Base-by-base conservation (phyloP, 1,284 basidiomycete genomes). In the Ceratobasidium theobromae region DNA sequence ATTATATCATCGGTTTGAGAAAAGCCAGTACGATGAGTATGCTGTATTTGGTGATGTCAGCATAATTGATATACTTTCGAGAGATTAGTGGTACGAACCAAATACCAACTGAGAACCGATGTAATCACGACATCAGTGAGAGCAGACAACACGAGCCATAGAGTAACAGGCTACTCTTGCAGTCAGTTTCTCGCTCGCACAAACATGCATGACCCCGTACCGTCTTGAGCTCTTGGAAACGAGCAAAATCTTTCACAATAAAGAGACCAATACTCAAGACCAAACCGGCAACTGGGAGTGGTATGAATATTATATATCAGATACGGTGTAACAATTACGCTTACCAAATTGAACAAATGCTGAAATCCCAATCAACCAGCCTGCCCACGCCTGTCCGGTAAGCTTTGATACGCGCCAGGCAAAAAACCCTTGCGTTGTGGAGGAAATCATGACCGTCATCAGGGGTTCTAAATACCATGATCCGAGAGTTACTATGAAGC, bases 11-110 rank as follows among this genome's bases (percentile, higher is more conserved):
- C 75, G 1, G 76, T 77, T 3, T 70, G 67, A 25, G 72, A 67
- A 49, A 75, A 76, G 2, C 76, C 76, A 1, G 76, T 76, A 69
- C 77, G 80, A 70, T 80, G 78, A 51, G 72, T 76, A 66, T 75
- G 73, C 79, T 81, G 35, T 8, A 41, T 23, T 9, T 11, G 18
- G 5, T 45, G 41, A 30, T 45, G 14, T 45, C 18, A 65, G 9
- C 9, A 11, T 21, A 21, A 9, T n/a, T 11, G 6, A 45, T 45
- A 6, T 6, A 45, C 9, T n/a, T 11, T 21, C 43, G 12, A 14
- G 18, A 21, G 18, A 45, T n/a, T 23, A 32, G 21, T 25, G 18
- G 9, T 2, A 73, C 77, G 68, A 51, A 77, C 77, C 53, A 79
- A 65, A 67, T 76, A 73, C 71, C 70, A 74, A 3, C 76, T 76